These are phyloP conservation scores for Basidiobolus meristosporus DNA, from an alignment of 371 early-diverging fungal species.

Conservation along the genomic window DNA sequence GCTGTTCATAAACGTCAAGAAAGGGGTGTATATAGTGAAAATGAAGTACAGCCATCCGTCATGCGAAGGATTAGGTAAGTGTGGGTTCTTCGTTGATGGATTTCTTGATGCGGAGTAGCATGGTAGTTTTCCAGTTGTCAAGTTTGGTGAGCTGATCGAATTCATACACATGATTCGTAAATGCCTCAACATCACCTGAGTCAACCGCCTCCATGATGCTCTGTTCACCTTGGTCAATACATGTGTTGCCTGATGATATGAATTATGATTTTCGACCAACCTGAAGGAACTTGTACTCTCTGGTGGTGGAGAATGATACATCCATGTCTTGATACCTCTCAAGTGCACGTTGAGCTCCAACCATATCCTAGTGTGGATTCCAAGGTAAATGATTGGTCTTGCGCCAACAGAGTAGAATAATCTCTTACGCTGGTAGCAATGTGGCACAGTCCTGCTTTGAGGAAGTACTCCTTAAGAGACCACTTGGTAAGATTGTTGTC, in stretches of 20 bases:
- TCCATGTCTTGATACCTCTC: conserved; percentile 72
- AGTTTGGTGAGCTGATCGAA: conserved; percentile 76
- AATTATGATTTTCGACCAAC: conserved; percentile 9
- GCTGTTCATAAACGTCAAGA: no score
- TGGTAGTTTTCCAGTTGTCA: conserved; percentile 87
- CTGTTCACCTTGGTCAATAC: conserved; percentile 9
- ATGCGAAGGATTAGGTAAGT: conserved; percentile 15
- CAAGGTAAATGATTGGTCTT: conserved; percentile 5
- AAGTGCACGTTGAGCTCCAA: conserved; percentile 48
- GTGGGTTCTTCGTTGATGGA: conserved; percentile 37
- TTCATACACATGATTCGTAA: conserved; percentile 57
- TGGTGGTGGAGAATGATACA: conserved; percentile 55
- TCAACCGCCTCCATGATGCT: conserved; percentile 56
- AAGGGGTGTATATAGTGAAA: no score
- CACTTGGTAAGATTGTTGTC: conserved; percentile 85
- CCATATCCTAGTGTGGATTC: conserved; percentile 32
- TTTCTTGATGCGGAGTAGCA: conserved; percentile 79
- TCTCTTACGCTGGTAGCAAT: conserved; percentile 37
- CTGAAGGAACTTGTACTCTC: conserved; percentile 69
- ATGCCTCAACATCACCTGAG: conserved; percentile 54
- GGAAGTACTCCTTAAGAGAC: conserved; percentile 83
- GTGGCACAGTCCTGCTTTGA: conserved; percentile 84
- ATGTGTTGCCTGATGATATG: background rate
- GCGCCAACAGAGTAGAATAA: background rate
- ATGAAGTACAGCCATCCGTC: no score